phyloP scores from a whole-genome alignment of 1,284 basidiomycete genomes.

The Ceratobasidium papillatum region DNA sequence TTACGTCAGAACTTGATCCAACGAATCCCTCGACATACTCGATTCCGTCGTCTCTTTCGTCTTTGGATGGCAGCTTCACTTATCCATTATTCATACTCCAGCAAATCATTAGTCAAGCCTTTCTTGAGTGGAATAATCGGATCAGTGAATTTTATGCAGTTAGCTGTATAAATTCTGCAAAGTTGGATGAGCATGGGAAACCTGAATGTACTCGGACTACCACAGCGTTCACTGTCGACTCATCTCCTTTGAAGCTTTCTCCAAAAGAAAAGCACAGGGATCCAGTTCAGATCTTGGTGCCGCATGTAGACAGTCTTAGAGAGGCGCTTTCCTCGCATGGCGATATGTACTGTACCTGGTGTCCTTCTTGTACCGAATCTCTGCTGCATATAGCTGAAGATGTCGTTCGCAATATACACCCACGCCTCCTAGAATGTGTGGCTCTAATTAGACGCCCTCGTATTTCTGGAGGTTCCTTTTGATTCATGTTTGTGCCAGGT shows the following conservation, averaged over 20 bases:
- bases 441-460: not conserved
- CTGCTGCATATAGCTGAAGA: not conserved
- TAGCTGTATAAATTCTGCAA: not conserved
- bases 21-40: not conserved
- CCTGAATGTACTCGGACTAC: not conserved
- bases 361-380: not conserved
- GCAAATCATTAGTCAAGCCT: constrained; percentile 2
- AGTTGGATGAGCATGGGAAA: not conserved
- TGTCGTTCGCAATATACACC: constrained; percentile 19
- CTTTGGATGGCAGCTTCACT: not conserved
- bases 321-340: not conserved
- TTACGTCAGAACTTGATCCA: constrained; percentile 3
- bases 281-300: not conserved
- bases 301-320: constrained; percentile 7
- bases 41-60: not conserved
- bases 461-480: not conserved
- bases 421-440: constrained; percentile 23
- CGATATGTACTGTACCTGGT: constrained; percentile 21
- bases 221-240: not conserved
- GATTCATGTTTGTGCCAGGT: too few species aligned
- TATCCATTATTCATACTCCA: constrained; percentile 13
- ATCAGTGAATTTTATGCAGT: constrained; percentile 16
- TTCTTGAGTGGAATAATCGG: constrained; percentile 1
- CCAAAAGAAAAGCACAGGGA: not conserved
- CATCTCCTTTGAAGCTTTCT: constrained; percentile 12